Evolutionary conservation across 2,329 filamentous ascomycete species (phyloP).

Genomic region (Cladosporium sp.): DNA sequence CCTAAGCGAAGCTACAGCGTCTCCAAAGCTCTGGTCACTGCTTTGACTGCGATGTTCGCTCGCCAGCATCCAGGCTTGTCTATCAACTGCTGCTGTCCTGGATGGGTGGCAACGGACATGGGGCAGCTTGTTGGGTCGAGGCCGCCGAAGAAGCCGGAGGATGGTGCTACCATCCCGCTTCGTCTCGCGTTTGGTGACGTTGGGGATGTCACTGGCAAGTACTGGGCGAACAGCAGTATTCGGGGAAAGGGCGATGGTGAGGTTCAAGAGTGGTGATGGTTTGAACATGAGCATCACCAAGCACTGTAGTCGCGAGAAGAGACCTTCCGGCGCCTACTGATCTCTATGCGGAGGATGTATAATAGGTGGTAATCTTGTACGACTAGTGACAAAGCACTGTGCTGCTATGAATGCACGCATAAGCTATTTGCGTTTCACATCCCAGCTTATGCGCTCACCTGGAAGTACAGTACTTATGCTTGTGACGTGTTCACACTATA

Average conservation of each 20-base stretch:
- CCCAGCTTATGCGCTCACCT: neutral
- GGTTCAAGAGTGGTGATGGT: constrained; percentile 37
- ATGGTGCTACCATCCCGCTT: constrained; percentile 41
- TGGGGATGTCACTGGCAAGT: constrained; percentile 37
- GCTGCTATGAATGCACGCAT: neutral
- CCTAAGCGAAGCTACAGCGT: constrained; percentile 37
- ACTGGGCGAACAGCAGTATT: constrained; percentile 42
- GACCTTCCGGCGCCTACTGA: no score
- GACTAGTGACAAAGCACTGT: neutral
- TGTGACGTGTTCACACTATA: neutral
- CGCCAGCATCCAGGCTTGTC: constrained; percentile 32
- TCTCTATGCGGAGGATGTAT: neutral
- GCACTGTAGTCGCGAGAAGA: neutral
- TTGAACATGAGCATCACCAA: neutral
- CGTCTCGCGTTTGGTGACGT: constrained; percentile 41
- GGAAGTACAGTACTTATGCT: neutral
- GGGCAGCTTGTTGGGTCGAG: constrained; percentile 35
- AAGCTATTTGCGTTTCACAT: neutral
- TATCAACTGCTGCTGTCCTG: constrained; percentile 44
- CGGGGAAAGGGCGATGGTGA: constrained; percentile 34
- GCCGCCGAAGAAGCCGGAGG: constrained; percentile 39
- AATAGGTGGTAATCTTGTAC: neutral
- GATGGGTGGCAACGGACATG: constrained; percentile 43
- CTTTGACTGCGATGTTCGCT: constrained; percentile 38
- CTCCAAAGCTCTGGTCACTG: constrained; percentile 41